These are phyloP conservation scores for Stachybotrys echinatus DNA, from an alignment of 2,329 filamentous ascomycete genomes.

Conservation along the genomic window DNA sequence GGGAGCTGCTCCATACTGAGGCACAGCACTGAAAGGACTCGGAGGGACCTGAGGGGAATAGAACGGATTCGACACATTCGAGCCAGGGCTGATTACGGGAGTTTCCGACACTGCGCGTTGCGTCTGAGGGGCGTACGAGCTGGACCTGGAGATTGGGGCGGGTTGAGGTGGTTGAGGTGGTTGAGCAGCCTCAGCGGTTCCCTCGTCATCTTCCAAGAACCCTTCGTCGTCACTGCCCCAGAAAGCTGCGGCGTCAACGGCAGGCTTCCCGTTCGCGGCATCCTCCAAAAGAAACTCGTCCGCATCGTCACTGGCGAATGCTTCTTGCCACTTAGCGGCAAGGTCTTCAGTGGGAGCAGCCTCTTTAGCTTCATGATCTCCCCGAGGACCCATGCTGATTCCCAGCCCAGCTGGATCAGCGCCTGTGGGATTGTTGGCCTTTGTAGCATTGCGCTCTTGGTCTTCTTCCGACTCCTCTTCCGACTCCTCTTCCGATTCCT, in stretches of 20 bases:
- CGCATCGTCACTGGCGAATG: conserved; percentile 70
- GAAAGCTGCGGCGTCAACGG: conserved; percentile 58
- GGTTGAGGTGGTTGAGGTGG: conserved; percentile 8
- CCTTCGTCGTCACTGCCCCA: conserved; percentile 83
- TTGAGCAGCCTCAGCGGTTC: conserved; percentile 22
- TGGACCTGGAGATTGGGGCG: conserved; percentile 2
- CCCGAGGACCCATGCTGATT: neutral
- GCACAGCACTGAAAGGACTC: conserved; percentile 16
- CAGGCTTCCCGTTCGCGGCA: conserved; percentile 31
- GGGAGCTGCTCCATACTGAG: conserved; percentile 31
- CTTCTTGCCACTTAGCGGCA: conserved; percentile 77
- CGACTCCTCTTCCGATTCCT: neutral
- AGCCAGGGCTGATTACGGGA: neutral
- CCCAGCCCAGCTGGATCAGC: neutral
- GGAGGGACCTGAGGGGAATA: conserved; percentile 10
- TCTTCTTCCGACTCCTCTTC: conserved; percentile 5
- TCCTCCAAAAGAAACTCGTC: conserved; percentile 61
- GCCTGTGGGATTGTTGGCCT: conserved; percentile 3
- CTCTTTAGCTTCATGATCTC: conserved; percentile 6
- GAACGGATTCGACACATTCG: neutral
- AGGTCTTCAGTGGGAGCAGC: conserved; percentile 53
- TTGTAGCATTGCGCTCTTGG: conserved; percentile 15
- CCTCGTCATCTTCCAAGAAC: conserved; percentile 67
- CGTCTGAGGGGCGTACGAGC: conserved; percentile 14
- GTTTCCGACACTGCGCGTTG: neutral